phyloP scores from a whole-genome alignment of 805 yeast species.

The Teunomyces atbi region DNA sequence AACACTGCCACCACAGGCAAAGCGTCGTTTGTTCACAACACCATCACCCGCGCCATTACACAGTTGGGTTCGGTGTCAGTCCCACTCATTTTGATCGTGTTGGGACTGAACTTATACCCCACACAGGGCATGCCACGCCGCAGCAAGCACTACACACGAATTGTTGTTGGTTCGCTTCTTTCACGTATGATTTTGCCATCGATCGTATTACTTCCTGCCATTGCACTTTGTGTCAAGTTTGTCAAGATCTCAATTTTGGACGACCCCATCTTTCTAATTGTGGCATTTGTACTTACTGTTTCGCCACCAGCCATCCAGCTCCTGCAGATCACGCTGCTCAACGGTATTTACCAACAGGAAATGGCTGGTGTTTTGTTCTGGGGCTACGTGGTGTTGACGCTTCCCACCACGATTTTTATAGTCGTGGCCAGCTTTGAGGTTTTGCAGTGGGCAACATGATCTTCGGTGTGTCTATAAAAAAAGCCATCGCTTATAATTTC shows the following conservation, averaged over 20 bases:
- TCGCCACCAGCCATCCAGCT: conserved; percentile 85
- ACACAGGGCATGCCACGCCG: conserved; percentile 65
- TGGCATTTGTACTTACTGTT: conserved; percentile 69
- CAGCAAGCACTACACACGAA: conserved; percentile 57
- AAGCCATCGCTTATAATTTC: neutral
- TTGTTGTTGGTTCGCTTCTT: conserved; percentile 65
- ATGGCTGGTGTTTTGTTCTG: conserved; percentile 82
- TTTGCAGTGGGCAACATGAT: conserved; percentile 28
- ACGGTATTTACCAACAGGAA: conserved; percentile 72
- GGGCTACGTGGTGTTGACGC: conserved; percentile 74
- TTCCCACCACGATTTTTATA: conserved; percentile 72
- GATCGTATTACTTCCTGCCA: conserved; percentile 61
- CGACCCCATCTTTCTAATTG: conserved; percentile 78
- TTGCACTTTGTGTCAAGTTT: conserved; percentile 62
- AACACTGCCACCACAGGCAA: conserved; percentile 24
- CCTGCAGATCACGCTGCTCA: conserved; percentile 76
- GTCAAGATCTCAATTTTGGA: conserved; percentile 66
- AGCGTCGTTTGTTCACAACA: conserved; percentile 60
- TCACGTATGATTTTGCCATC: conserved; percentile 82
- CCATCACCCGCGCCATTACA: conserved; percentile 59
- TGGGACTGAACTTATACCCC: conserved; percentile 78
- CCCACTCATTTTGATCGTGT: conserved; percentile 70
- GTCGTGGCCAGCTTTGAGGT: conserved; percentile 68
- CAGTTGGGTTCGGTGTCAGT: conserved; percentile 75
- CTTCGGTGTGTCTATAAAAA: neutral